These are phyloP conservation scores for Baorangia bicolor DNA, from an alignment of 768 basidiomycete species.

Conservation along the genomic window DNA sequence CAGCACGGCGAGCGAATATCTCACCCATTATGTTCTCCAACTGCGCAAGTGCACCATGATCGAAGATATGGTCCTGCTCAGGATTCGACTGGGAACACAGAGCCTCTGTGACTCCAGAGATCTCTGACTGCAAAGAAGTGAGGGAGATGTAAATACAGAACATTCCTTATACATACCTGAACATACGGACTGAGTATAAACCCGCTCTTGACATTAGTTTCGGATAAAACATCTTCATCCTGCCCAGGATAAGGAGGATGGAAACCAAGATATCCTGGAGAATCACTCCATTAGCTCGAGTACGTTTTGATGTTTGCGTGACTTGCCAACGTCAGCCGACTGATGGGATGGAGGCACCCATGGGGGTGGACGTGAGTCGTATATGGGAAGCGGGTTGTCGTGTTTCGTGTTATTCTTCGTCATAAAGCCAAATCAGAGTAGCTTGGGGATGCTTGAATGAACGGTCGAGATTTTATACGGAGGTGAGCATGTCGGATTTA, in stretches of 20 bases:
- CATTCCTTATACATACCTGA: conserved; percentile 43
- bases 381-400: conserved; percentile 44
- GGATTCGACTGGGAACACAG: conserved; percentile 12
- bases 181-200: conserved; percentile 54
- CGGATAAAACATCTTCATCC: conserved; percentile 71
- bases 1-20: conserved; percentile 63
- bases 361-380: conserved; percentile 64
- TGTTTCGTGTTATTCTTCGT: conserved; percentile 27
- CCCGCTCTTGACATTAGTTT: conserved; percentile 64
- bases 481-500: neutral
- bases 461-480: neutral
- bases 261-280: conserved; percentile 70
- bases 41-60: conserved; percentile 51
- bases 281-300: neutral
- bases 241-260: conserved; percentile 73
- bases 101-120: conserved; percentile 11
- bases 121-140: conserved; percentile 23
- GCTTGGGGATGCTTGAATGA: neutral
- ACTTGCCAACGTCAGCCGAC: conserved; percentile 67
- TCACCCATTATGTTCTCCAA: conserved; percentile 77
- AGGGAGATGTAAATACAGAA: neutral
- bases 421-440: conserved; percentile 5
- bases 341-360: conserved; percentile 72
- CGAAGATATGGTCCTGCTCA: conserved; percentile 46
- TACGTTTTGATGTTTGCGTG: neutral